These are phyloP conservation scores for Mycena maculata DNA, from an alignment of 768 basidiomycete genomes.

Conservation along the genomic window DNA sequence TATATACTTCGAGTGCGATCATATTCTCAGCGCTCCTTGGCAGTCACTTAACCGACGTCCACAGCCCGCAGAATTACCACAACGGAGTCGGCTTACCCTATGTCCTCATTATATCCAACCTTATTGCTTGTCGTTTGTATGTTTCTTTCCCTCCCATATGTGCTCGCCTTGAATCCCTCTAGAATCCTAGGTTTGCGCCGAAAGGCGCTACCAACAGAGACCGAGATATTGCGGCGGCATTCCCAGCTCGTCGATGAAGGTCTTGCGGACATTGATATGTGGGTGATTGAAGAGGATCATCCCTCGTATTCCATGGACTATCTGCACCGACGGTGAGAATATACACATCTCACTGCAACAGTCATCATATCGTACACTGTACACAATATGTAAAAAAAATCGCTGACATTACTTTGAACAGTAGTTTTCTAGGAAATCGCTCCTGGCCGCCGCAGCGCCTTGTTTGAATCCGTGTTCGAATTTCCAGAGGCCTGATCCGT, in stretches of 20 bases:
- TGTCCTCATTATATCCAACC: conserved; percentile 49
- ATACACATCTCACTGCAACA: too few relatives aligned
- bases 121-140: conserved; percentile 53
- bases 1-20: conserved; percentile 38
- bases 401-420: conserved; percentile 34
- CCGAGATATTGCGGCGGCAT: conserved; percentile 46
- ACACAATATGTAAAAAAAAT: neutral
- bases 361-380: neutral
- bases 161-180: conserved; percentile 2
- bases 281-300: conserved; percentile 15
- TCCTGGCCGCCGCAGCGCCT: conserved; percentile 57
- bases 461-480: conserved; percentile 77
- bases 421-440: conserved; percentile 49
- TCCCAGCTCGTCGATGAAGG: conserved; percentile 42
- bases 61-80: conserved; percentile 45
- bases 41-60: neutral
- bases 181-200: conserved; percentile 57
- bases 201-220: conserved; percentile 47
- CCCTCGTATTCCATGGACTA: neutral
- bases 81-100: conserved; percentile 52
- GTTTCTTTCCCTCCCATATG: conserved; percentile 11
- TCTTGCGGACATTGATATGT: conserved; percentile 16
- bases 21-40: neutral
- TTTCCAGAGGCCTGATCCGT: conserved; percentile 71
- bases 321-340: too few relatives aligned